Percentiles rank a stretch among this genome's conserved stretches.
Conservation (phyloP, 495 filamentous ascomycete species). For the Penicillium pancosmium region DNA sequence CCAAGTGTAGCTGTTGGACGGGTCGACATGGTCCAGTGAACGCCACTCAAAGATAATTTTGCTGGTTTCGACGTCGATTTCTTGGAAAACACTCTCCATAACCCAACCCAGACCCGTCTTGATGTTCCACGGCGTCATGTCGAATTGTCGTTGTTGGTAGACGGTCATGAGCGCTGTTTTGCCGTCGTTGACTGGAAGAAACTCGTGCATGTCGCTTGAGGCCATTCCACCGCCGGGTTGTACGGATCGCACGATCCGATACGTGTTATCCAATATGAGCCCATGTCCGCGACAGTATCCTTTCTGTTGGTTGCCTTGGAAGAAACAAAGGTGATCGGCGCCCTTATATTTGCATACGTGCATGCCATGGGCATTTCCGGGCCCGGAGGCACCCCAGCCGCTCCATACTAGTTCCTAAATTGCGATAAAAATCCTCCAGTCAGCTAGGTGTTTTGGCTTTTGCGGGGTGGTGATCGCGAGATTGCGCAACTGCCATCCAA, state of each 20-base stretch:
- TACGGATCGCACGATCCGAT: constrained; percentile 50
- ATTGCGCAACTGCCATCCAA: neutral
- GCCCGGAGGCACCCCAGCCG: constrained; percentile 45
- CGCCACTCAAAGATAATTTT: constrained; percentile 57
- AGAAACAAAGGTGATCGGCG: constrained; percentile 54
- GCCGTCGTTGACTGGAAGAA: constrained; percentile 47
- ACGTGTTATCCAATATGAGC: constrained; percentile 54
- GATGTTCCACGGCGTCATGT: constrained; percentile 56
- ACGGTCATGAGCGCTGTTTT: constrained; percentile 57
- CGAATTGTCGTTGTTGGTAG: constrained; percentile 57
- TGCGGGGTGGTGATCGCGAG: neutral
- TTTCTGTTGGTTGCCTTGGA: constrained; percentile 56
- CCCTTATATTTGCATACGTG: constrained; percentile 53
- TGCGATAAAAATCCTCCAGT: neutral
- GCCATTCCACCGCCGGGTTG: constrained; percentile 50
- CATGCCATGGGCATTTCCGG: constrained; percentile 46
- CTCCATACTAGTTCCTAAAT: constrained; percentile 50
- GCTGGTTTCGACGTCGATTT: constrained; percentile 54
- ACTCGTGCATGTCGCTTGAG: constrained; percentile 56
- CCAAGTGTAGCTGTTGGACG: constrained; percentile 47
- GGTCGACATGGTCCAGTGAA: constrained; percentile 54
- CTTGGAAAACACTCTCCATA: constrained; percentile 54
- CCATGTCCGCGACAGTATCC: constrained; percentile 58
- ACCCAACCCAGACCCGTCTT: constrained; percentile 51
- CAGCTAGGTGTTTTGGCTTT: neutral